These are phyloP conservation scores for Pseudocercospora ulei DNA, from an alignment of 2,329 filamentous ascomycete genomes.

Conservation along the genomic window DNA sequence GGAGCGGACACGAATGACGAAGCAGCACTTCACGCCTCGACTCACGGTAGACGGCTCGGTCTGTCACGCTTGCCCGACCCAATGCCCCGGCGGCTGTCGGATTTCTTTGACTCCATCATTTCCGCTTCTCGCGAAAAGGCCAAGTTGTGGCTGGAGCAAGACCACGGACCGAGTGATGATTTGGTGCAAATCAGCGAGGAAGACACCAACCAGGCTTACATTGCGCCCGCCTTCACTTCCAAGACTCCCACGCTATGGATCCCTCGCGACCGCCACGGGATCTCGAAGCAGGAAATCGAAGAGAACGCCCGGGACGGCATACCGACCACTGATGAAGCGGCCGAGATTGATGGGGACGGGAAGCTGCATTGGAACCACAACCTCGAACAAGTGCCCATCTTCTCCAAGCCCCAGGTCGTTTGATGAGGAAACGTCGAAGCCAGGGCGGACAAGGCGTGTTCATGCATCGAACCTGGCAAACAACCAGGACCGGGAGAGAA, in stretches of 20 bases:
- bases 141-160: conserved; percentile 21
- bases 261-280: conserved; percentile 39
- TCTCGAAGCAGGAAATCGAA: conserved; percentile 38
- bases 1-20: conserved; percentile 26
- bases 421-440: conserved; percentile 9
- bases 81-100: conserved; percentile 24
- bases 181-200: conserved; percentile 25
- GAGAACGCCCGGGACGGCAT: conserved; percentile 37
- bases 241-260: conserved; percentile 42
- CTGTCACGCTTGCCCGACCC: conserved; percentile 24
- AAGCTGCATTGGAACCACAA: conserved; percentile 40
- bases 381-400: conserved; percentile 40
- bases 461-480: not conserved
- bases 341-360: conserved; percentile 40
- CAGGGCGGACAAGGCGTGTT: not conserved
- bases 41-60: conserved; percentile 29
- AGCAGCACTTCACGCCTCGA: conserved; percentile 28
- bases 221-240: conserved; percentile 39
- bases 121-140: conserved; percentile 22
- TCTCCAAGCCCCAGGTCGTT: conserved; percentile 30
- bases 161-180: conserved; percentile 19
- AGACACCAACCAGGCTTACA: conserved; percentile 36
- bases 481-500: conserved; percentile 3
- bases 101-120: conserved; percentile 30
- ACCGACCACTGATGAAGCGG: conserved; percentile 40